Evolutionary conservation across 768 basidiomycete genomes (phyloP).

Genomic region (Galerina sulciceps): DNA sequence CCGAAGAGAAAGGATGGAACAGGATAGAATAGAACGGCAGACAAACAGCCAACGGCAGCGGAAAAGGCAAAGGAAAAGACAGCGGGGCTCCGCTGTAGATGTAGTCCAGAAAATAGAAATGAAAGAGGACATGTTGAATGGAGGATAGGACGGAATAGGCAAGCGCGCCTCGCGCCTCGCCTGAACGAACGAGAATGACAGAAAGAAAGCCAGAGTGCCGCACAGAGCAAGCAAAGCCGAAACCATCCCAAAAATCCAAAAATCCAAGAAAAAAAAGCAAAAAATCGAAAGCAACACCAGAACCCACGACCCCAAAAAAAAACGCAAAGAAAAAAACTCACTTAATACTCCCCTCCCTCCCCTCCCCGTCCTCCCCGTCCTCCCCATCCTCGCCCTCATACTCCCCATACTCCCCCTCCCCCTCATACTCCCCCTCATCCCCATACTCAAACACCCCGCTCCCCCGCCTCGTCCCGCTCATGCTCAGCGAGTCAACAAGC

Average conservation of each 20-base stretch:
- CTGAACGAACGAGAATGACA: too few species aligned
- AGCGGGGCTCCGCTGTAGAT: too few species aligned
- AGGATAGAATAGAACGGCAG: too few species aligned
- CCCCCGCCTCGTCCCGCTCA: neutral
- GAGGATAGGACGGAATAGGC: too few species aligned
- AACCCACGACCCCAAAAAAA: conserved; percentile 1
- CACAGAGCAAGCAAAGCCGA: too few species aligned
- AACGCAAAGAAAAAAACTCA: conserved; percentile 13
- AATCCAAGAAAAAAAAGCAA: neutral
- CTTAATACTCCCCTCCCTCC: conserved; percentile 29
- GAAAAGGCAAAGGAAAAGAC: too few species aligned
- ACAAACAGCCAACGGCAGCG: too few species aligned
- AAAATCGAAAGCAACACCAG: neutral
- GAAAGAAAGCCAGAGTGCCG: too few species aligned
- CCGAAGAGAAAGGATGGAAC: too few species aligned
- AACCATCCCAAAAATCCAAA: conserved; percentile 10
- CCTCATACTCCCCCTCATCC: neutral
- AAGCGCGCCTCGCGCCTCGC: too few species aligned
- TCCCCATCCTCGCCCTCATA: conserved; percentile 6
- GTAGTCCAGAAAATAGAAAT: too few species aligned
- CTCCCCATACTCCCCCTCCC: neutral
- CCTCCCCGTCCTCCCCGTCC: conserved; percentile 7
- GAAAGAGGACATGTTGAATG: too few species aligned
- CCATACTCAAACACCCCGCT: neutral
- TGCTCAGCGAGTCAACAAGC: conserved; percentile 7